These are phyloP conservation scores for Nicotiana obtusifolia DNA, from an alignment of 257 asterid species.

Conservation along the genomic window DNA sequence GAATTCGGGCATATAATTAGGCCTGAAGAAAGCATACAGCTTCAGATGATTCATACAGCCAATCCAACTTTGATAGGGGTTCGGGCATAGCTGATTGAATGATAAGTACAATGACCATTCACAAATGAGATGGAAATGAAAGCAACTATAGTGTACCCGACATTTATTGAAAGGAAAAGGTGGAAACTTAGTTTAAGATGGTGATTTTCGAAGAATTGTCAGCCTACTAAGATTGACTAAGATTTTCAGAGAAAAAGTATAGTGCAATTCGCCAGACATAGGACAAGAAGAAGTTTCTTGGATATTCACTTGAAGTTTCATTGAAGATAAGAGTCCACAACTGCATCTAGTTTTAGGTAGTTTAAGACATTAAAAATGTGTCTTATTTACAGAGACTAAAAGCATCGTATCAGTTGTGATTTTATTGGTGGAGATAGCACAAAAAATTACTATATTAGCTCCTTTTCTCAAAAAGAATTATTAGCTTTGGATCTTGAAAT, in stretches of 20 bases:
- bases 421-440: neutral
- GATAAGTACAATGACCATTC: neutral
- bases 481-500: neutral
- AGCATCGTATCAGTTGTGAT: neutral
- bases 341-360: neutral
- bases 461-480: neutral
- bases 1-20: too few species aligned
- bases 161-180: neutral
- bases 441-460: neutral
- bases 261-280: neutral
- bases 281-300: neutral
- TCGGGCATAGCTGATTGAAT: neutral
- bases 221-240: neutral
- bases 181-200: neutral
- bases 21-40: neutral
- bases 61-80: too few species aligned
- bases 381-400: neutral
- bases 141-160: neutral
- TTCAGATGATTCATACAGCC: neutral
- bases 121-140: constrained; percentile 3
- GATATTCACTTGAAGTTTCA: neutral
- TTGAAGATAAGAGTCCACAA: neutral
- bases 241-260: neutral
- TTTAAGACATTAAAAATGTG: neutral
- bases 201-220: neutral